phyloP scores from a whole-genome alignment of 257 asterid species.

The Solanum okadae region DNA sequence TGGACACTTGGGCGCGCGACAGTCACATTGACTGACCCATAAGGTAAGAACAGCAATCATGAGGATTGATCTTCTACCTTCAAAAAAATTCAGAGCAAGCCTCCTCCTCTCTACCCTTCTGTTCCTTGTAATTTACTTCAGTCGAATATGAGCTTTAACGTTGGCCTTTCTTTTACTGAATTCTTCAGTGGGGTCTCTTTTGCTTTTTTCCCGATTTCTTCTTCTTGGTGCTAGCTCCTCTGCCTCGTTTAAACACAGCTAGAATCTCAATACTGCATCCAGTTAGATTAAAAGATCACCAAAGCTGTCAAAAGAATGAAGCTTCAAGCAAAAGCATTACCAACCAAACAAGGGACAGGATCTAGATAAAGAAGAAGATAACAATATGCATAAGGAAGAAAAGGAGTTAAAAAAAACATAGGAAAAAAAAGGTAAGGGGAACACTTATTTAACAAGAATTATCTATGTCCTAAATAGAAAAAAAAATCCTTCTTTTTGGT shows the following conservation, averaged over 20 bases:
- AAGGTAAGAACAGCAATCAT: not conserved
- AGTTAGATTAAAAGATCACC: not conserved
- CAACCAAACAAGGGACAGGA: not conserved
- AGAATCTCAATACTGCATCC: conserved; percentile 78
- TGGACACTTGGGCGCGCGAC: not conserved
- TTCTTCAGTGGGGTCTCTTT: not conserved
- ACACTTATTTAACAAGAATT: not conserved
- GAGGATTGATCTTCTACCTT: not conserved
- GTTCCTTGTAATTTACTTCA: not conserved
- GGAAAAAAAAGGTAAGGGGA: not conserved
- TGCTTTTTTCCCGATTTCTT: conserved; percentile 3
- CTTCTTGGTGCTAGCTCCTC: conserved; percentile 24
- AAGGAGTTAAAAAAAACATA: not conserved
- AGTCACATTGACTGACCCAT: not conserved
- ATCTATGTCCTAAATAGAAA: not conserved
- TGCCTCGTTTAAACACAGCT: conserved; percentile 74
- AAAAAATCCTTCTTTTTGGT: not conserved
- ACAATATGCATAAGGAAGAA: not conserved
- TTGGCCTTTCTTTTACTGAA: not conserved
- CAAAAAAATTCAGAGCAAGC: not conserved
- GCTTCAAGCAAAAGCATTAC: not conserved
- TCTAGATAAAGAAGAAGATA: not conserved
- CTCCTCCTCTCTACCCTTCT: not conserved
- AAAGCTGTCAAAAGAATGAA: not conserved
- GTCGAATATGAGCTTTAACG: not conserved